Evolutionary conservation across 306 rosid genomes (phyloP).

Genomic region (Cicer arietinum): DNA sequence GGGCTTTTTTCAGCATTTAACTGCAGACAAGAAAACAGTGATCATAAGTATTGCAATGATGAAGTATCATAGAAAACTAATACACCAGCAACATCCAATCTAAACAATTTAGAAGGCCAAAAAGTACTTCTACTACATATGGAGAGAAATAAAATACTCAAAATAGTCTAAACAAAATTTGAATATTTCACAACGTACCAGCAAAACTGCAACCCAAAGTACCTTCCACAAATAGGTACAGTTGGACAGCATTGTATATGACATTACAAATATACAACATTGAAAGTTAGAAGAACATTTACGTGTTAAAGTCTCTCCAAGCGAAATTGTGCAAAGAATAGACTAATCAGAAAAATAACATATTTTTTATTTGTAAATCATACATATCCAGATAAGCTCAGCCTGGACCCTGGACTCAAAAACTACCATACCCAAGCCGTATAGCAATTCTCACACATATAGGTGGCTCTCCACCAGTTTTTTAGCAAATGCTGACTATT

Average conservation of each 20-base stretch:
- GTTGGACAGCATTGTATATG: background rate
- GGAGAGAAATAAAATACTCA: slow-evolving; percentile 23
- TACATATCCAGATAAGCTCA: slow-evolving; percentile 21
- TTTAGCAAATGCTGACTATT: slow-evolving; percentile 12
- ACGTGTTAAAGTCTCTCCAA: slow-evolving; percentile 14
- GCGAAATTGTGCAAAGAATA: background rate
- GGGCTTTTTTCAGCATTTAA: slow-evolving; percentile 97
- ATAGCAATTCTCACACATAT: slow-evolving; percentile 13
- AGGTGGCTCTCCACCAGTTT: slow-evolving; percentile 20
- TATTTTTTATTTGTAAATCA: background rate
- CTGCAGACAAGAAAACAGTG: slow-evolving; percentile 61
- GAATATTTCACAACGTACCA: slow-evolving; percentile 28
- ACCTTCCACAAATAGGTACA: slow-evolving; percentile 21
- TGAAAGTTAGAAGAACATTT: background rate
- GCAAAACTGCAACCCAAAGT: slow-evolving; percentile 34
- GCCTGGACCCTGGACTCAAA: slow-evolving; percentile 12
- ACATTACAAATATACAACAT: slow-evolving; percentile 15
- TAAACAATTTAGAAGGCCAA: slow-evolving; percentile 32
- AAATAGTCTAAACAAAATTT: slow-evolving; percentile 16
- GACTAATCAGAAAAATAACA: slow-evolving; percentile 13
- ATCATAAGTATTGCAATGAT: slow-evolving; percentile 40
- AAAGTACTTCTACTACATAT: slow-evolving; percentile 24
- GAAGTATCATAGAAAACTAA: slow-evolving; percentile 22
- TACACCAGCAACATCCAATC: slow-evolving; percentile 23
- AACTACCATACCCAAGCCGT: slow-evolving; percentile 33